Base-by-base conservation (phyloP, 495 filamentous ascomycete species). In the Aspergillus homomorphus region DNA sequence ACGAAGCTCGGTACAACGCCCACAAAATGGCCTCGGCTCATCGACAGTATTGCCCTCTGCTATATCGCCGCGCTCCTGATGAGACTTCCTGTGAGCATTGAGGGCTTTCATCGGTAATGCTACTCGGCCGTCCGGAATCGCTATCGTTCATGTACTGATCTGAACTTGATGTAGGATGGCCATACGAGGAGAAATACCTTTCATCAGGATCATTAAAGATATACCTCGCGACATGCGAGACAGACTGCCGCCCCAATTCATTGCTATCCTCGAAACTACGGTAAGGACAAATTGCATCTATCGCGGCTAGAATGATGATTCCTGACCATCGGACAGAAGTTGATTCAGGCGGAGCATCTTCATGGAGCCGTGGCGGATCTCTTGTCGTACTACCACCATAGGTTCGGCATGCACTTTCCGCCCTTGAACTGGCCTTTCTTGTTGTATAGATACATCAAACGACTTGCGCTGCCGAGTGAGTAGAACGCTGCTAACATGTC, bases 381-480 rank as follows among this genome's bases (percentile, higher is more conserved):
- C 49, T 74, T 82, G 12, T 60, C 83, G n/a, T 80, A 84, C 14
- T 90, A 88, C 65, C 74, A 83, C 48, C 72, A 75, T 45, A 82
- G 88, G 24, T 92, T 89, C 66, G 83, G 81, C 18, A 77, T 96
- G 63, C 65, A 72, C 0, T 85, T 96, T 53, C 92, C 94, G 1
- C 72, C 83, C 0, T 62, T 96, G 41, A 95, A 96, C 55, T 68
- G 73, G 18, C 80, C 85, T 5, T 69, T 88, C 5, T 62, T 96
- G 18, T 68, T 91, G 9, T 84, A 87, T 56, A 80, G 86, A 42
- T 87, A 88, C 57, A 81, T 95, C 24, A 86, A 80, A 59, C 80
- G 88, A 46, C 77, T 98, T 22, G 84, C 87, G 9, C 75, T 98
- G 20, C 94, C 94, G 44, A 67, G 90, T 93, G 84, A 58, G 82